Conservation (phyloP, 495 filamentous ascomycete genomes). For the Alectoria sarmentosa region DNA sequence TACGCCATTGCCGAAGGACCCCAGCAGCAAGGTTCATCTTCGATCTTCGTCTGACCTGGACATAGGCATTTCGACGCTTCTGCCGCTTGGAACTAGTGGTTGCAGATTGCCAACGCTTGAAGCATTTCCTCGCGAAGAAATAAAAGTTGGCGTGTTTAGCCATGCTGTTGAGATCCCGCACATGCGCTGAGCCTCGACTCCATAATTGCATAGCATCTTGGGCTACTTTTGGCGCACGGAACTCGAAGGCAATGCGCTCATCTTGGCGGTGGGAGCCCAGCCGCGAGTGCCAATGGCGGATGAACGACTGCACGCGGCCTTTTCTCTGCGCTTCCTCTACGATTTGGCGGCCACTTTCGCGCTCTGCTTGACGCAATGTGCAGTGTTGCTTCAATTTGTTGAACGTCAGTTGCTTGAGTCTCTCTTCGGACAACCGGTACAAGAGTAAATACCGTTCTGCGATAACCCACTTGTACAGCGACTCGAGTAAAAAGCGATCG, state of each 20-base stretch:
- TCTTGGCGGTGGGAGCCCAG: conserved; percentile 38
- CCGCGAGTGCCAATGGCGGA: conserved; percentile 40
- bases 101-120: conserved; percentile 51
- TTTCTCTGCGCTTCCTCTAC: conserved; percentile 32
- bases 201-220: conserved; percentile 45
- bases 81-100: conserved; percentile 44
- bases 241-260: conserved; percentile 45
- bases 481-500: conserved; percentile 50
- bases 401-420: conserved; percentile 42
- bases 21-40: conserved; percentile 52
- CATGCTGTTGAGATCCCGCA: conserved; percentile 45
- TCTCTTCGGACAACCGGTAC: conserved; percentile 44
- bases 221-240: conserved; percentile 45
- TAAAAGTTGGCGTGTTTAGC: conserved; percentile 53
- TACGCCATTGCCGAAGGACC: conserved; percentile 41
- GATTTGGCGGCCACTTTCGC: conserved; percentile 29
- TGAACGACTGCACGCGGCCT: conserved; percentile 32
- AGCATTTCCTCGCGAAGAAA: conserved; percentile 44
- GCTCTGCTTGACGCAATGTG: conserved; percentile 35
- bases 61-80: conserved; percentile 54
- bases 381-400: conserved; percentile 34
- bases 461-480: conserved; percentile 59
- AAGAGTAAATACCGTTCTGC: conserved; percentile 48
- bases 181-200: conserved; percentile 39
- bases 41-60: conserved; percentile 45